Evolutionary conservation across 2,329 filamentous ascomycete genomes (phyloP), one percentile per base, ranked within the genome.

Genomic region (Sclerotiophoma versabilis): DNA sequence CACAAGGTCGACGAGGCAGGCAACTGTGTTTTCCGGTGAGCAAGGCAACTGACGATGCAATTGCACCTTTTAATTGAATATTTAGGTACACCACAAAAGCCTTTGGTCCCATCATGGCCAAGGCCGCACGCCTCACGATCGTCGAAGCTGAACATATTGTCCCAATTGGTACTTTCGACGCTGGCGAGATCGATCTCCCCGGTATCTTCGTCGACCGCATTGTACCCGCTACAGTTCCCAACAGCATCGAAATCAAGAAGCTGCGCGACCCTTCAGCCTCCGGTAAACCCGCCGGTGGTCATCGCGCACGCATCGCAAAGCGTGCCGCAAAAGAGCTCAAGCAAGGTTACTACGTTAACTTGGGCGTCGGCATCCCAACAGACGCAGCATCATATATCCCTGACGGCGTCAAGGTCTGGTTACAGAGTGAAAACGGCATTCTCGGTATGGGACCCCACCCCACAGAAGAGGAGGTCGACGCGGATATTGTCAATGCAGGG

Each of bases 71-170:
- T 62, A 27, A 64, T 34, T 5, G 1, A 4, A 17, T 3, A 6
- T 11, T 1, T 17, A 74, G 72, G 60, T 75, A 75, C 52, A 73
- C 72, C 4, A 73, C 72, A 22, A 75, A 73, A 62, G 70, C 70
- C 4, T 75, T 73, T 34, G 72, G 71, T 2, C 70, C 70, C 29
- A 72, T 74, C 34, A 96, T 96, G 92, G 92, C 90, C 62, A 88
- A 92, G 70, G 95, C 96, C 72, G 92, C 92, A 49, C 92, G 91
- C 77, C 84, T 91, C 76, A 96, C 92, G 62, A 96, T 96, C 64
- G 92, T 96, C 59, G 92, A 96, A 80, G 92, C 92, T n/a, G 92
- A 96, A 77, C 83, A 96, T 71, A 96, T 96, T 58, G 92, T 96
- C 51, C 91, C 96, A 77, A 87, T 90, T 1, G 92, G 92, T 54